These are phyloP conservation scores for Rhypophila decipiens DNA, from an alignment of 495 filamentous ascomycete species.

Conservation along the genomic window DNA sequence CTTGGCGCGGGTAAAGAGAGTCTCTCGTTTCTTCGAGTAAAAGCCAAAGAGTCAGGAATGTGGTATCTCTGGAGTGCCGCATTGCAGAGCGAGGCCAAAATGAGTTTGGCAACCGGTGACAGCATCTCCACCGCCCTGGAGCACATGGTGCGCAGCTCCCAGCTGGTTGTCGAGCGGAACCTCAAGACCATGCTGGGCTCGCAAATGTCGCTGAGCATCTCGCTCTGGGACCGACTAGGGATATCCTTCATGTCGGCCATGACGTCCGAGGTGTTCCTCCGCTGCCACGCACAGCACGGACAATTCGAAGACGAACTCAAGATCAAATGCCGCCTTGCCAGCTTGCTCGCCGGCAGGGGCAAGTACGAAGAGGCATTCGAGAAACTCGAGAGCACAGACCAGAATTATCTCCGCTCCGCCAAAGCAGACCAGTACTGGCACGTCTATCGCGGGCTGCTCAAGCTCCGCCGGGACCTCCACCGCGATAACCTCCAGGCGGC, in stretches of 20 bases:
- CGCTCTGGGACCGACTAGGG: slow-evolving; percentile 74
- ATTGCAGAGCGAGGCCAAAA: slow-evolving; percentile 78
- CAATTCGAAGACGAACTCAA: slow-evolving; percentile 75
- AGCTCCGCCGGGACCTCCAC: slow-evolving; percentile 63
- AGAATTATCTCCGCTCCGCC: slow-evolving; percentile 62
- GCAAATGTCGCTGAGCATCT: slow-evolving; percentile 63
- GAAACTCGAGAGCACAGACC: slow-evolving; percentile 59
- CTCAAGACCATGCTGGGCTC: slow-evolving; percentile 65
- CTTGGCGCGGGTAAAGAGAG: slow-evolving; percentile 75
- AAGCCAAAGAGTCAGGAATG: slow-evolving; percentile 82
- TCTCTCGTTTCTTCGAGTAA: slow-evolving; percentile 75
- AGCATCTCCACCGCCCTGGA: slow-evolving; percentile 72
- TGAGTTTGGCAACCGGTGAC: slow-evolving; percentile 69
- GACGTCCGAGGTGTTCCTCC: slow-evolving; percentile 68
- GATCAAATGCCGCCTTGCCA: slow-evolving; percentile 41
- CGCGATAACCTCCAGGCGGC: slow-evolving; percentile 64
- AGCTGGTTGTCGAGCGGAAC: slow-evolving; percentile 71
- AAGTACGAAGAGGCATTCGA: slow-evolving; percentile 64
- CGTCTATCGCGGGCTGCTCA: slow-evolving; percentile 64
- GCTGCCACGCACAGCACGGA: slow-evolving; percentile 58
- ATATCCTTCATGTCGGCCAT: slow-evolving; percentile 56
- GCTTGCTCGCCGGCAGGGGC: slow-evolving; percentile 47
- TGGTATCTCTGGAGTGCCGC: slow-evolving; percentile 82
- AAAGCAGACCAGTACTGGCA: slow-evolving; percentile 78
- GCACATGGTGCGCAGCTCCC: slow-evolving; percentile 70